Evolutionary conservation across 768 basidiomycete species (phyloP), one percentile per base, ranked within the genome.

Genomic region (Artomyces pyxidatus): DNA sequence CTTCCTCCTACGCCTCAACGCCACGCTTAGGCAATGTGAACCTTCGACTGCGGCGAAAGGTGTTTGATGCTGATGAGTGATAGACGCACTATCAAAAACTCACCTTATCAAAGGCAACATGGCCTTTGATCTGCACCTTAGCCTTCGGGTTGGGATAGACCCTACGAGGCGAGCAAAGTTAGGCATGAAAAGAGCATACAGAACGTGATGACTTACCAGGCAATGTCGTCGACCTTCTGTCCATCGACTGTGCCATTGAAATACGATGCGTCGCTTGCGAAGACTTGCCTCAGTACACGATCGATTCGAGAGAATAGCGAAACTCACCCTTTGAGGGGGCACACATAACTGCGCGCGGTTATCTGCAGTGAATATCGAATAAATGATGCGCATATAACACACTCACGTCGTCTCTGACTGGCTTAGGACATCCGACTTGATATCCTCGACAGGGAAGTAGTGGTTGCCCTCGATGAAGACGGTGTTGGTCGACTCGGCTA

Each of bases 41-140:
- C 46, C 21, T 44, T 35, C 19, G 37, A 23, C 42, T 52, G 22
- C 14, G 7, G 16, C 19, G 17, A 35, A 35, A 12, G 32, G 17
- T 35, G 4, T 35, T n/a, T n/a, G n/a, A n/a, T n/a, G n/a, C n/a
- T n/a, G 14, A 35, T 35, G 32, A 35, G 32, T 8, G 32, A 5
- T 35, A 17, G 17, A 35, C 17, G 17, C 7, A 35, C 32, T 17
- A 35, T 35, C n/a, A n/a, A 10, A 6, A 52, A 38, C 58, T 61
- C 50, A 78, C 85, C 74, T 87, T 87, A 71, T 90, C 85, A 61
- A 90, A 88, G 0, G 87, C 88, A 19, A 88, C 71, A 59, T 81
- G 78, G 9, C 71, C 71, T 62, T 83, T 73, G 59, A 89, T 84
- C 5, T 74, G 60, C 42, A 76, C 69, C 0, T 85, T 87, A 52